phyloP scores from a whole-genome alignment of 2,329 filamentous ascomycete genomes.

The Graphiopsis chlorocephala region DNA sequence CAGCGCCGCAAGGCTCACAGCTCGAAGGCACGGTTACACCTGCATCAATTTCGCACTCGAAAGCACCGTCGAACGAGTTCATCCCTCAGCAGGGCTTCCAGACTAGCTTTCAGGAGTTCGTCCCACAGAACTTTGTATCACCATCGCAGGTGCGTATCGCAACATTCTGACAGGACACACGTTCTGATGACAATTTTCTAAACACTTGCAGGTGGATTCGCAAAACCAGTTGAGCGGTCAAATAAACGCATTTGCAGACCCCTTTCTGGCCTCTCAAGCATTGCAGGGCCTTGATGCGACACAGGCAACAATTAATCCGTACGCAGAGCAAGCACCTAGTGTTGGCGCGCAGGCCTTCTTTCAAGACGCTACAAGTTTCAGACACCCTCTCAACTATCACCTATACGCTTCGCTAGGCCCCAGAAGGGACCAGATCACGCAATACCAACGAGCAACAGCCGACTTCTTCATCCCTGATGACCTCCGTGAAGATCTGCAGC shows the following conservation, averaged over 20 bases:
- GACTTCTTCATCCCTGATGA: slow-evolving; percentile 91
- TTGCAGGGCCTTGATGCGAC: slow-evolving; percentile 32
- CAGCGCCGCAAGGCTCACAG: slow-evolving; percentile 20
- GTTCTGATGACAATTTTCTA: slow-evolving; percentile 21
- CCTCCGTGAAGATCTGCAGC: slow-evolving; percentile 81
- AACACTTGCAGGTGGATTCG: slow-evolving; percentile 20
- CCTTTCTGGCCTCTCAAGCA: slow-evolving; percentile 38
- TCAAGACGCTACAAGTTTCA: slow-evolving; percentile 55
- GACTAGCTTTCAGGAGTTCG: slow-evolving; percentile 51
- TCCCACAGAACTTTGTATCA: slow-evolving; percentile 56
- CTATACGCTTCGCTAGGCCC: slow-evolving; percentile 85
- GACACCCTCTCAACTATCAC: slow-evolving; percentile 75
- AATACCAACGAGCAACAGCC: slow-evolving; percentile 81
- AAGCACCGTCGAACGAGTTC: slow-evolving; percentile 47
- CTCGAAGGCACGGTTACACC: slow-evolving; percentile 42
- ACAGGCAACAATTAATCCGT: slow-evolving; percentile 58
- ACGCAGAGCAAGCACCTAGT: slow-evolving; percentile 66
- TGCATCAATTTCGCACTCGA: slow-evolving; percentile 38
- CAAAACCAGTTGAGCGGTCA: slow-evolving; percentile 31
- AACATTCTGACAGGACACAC: not conserved
- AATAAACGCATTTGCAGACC: slow-evolving; percentile 41
- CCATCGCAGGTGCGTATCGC: slow-evolving; percentile 40
- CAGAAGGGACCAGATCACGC: slow-evolving; percentile 74
- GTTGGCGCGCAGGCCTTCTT: slow-evolving; percentile 67
- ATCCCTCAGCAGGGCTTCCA: slow-evolving; percentile 33